phyloP scores from a whole-genome alignment of 164 flowering plant genomes.

The Santalum album region DNA sequence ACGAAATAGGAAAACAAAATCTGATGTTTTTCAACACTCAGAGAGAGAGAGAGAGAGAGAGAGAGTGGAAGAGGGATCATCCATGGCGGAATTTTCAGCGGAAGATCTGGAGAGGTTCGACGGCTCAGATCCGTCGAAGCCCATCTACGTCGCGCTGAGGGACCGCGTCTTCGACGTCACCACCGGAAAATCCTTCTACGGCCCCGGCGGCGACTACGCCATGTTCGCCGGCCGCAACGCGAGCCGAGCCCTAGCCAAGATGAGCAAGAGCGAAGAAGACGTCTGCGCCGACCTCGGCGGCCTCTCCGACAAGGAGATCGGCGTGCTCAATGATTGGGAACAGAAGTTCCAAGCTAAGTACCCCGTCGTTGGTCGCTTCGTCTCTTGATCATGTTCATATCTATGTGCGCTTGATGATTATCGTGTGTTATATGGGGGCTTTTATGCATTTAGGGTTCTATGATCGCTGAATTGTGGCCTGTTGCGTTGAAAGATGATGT shows the following conservation, averaged over 20 bases:
- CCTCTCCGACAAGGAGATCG: slow-evolving; percentile 77
- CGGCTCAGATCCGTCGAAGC: slow-evolving; percentile 69
- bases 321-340: slow-evolving; percentile 84
- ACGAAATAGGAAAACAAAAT: no score
- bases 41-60: no score
- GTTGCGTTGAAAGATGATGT: no score
- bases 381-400: no score
- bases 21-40: no score
- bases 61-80: no score
- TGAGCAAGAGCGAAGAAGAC: slow-evolving; percentile 91
- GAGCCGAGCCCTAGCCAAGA: slow-evolving; percentile 84
- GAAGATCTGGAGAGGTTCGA: no score
- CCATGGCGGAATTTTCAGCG: slow-evolving; percentile 56
- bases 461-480: no score
- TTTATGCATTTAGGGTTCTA: no score
- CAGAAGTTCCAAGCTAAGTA: slow-evolving; percentile 95
- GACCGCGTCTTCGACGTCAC: slow-evolving; percentile 84
- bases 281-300: slow-evolving; percentile 54
- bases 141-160: slow-evolving; percentile 78
- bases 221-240: slow-evolving; percentile 93
- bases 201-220: slow-evolving; percentile 82
- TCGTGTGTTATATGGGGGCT: no score
- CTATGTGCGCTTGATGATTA: no score
- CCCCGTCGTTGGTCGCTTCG: slow-evolving; percentile 74
- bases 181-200: slow-evolving; percentile 73